Evolutionary conservation across 2,329 filamentous ascomycete species (phyloP).

Genomic region (Fusarium tanahbumbuense): DNA sequence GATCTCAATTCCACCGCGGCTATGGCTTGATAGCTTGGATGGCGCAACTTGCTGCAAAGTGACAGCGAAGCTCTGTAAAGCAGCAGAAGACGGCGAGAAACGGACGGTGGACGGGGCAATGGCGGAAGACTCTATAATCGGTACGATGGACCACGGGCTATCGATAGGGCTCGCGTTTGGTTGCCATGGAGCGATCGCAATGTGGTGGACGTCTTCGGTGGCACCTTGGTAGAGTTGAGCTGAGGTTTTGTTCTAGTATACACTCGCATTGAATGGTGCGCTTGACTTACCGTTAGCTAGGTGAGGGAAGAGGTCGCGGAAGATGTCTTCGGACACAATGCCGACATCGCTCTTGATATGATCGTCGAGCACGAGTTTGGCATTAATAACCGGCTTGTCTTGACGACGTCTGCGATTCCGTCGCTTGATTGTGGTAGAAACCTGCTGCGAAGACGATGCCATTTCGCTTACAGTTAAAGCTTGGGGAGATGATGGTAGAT

Average conservation of each 20-base stretch:
- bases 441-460: conserved; percentile 47
- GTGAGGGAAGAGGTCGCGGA: conserved; percentile 81
- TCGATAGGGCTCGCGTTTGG: conserved; percentile 69
- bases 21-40: conserved; percentile 77
- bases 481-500: conserved; percentile 3
- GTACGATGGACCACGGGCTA: conserved; percentile 85
- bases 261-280: not conserved
- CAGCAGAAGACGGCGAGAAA: conserved; percentile 77
- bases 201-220: conserved; percentile 63
- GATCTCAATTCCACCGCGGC: conserved; percentile 84
- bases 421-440: conserved; percentile 50
- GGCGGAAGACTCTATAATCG: conserved; percentile 72
- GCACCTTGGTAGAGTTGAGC: conserved; percentile 37
- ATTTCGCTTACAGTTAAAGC: conserved; percentile 35
- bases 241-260: conserved; percentile 7
- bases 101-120: conserved; percentile 83
- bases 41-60: conserved; percentile 78
- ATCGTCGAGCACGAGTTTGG: conserved; percentile 85
- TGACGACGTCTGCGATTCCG: conserved; percentile 66
- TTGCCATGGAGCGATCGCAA: conserved; percentile 80
- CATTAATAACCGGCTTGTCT: conserved; percentile 81
- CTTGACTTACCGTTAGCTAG: conserved; percentile 62
- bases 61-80: conserved; percentile 82
- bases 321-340: conserved; percentile 87
- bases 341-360: conserved; percentile 87